Conservation (phyloP, 768 basidiomycete species). For the Russula olivacea region DNA sequence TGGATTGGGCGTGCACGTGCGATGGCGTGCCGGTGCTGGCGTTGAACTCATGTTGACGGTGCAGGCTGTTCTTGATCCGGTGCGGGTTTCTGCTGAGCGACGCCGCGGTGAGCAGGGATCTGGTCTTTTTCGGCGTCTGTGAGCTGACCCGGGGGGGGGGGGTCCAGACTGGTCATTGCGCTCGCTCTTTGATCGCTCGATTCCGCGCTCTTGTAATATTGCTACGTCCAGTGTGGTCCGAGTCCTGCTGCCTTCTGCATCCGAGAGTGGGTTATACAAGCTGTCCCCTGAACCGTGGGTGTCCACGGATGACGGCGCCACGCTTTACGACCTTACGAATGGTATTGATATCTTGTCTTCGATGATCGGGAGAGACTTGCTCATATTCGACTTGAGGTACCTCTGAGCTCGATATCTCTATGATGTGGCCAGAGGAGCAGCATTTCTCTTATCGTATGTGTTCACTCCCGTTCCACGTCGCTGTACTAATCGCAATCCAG, state of each 20-base stretch:
- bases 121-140: not conserved
- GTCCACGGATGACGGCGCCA: constrained; percentile 32
- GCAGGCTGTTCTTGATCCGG: constrained; percentile 75
- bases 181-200: constrained; percentile 58
- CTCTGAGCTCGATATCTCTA: constrained; percentile 47
- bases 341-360: constrained; percentile 35
- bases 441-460: constrained; percentile 52
- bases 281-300: constrained; percentile 49
- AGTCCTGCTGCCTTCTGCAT: constrained; percentile 38
- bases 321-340: constrained; percentile 44
- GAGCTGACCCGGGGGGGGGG: too few species aligned
- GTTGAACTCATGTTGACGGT: constrained; percentile 63
- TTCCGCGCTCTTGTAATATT: constrained; percentile 64
- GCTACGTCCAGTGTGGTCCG: constrained; percentile 53
- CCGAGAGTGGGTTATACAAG: constrained; percentile 31
- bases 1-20: constrained; percentile 74
- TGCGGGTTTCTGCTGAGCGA: constrained; percentile 46
- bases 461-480: not conserved
- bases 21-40: constrained; percentile 45
- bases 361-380: not conserved
- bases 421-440: constrained; percentile 49
- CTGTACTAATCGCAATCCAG: constrained; percentile 28
- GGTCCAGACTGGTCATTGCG: constrained; percentile 66
- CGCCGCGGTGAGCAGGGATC: constrained; percentile 46
- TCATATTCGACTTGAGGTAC: constrained; percentile 21